Conservation (phyloP, 768 basidiomycete genomes). For the Chalciporus chontae region DNA sequence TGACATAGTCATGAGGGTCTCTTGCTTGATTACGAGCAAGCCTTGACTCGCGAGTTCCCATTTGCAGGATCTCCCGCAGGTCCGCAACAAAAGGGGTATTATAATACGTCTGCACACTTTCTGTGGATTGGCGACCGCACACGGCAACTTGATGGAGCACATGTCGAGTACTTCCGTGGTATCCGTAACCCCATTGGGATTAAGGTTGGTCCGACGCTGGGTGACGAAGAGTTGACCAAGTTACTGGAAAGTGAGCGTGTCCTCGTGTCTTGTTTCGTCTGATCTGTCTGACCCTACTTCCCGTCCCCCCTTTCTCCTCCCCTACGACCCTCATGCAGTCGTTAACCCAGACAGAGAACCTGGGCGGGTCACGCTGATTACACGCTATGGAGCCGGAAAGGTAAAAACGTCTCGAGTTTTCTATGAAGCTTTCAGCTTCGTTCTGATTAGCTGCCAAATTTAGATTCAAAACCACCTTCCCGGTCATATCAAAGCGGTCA, state of each 20-base stretch:
- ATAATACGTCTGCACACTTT: conserved; percentile 93
- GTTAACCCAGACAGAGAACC: conserved; percentile 82
- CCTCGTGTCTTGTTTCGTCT: not conserved
- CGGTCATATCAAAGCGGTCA: conserved; percentile 78
- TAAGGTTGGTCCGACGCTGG: conserved; percentile 93
- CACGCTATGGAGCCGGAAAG: conserved; percentile 89
- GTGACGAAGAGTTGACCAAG: conserved; percentile 65
- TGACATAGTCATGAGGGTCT: conserved; percentile 80
- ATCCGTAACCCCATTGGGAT: conserved; percentile 93
- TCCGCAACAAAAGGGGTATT: conserved; percentile 45
- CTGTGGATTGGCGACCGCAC: conserved; percentile 98
- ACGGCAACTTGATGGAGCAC: conserved; percentile 85
- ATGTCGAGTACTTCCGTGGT: conserved; percentile 93
- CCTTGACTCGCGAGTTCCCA: conserved; percentile 73
- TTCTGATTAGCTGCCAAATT: conserved; percentile 4
- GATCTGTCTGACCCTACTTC: not conserved
- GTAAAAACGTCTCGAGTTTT: conserved; percentile 34
- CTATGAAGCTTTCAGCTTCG: not conserved
- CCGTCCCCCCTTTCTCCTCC: not conserved
- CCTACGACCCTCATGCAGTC: conserved; percentile 41
- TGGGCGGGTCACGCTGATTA: conserved; percentile 87
- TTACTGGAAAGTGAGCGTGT: conserved; percentile 69
- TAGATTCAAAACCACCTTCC: conserved; percentile 76
- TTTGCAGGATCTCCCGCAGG: conserved; percentile 27
- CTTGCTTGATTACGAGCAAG: conserved; percentile 89